Base-by-base conservation (phyloP, 2,329 filamentous ascomycete genomes). In the Penicillium nordicum region DNA sequence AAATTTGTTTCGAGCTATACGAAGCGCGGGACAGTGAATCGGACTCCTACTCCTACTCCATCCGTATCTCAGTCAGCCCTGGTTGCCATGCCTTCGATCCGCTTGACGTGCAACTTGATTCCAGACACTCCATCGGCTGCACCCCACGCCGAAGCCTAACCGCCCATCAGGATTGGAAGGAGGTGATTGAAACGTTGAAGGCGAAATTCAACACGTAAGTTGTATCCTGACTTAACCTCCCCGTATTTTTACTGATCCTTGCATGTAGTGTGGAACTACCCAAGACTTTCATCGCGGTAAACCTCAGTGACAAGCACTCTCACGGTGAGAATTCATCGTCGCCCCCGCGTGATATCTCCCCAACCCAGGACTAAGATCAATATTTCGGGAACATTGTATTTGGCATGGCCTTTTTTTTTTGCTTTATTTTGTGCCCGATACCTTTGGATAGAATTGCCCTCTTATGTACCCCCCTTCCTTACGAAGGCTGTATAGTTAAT, bases 1-100 rank as follows among this genome's bases (percentile, higher is more conserved):
- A 97, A 71, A 97, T 99, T 70, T 96, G 91, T 74, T 99, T 99
- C 65, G 94, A 99, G 78, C 82, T 99, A 29, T 99, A 99, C 76
- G 94, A 99, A 74, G 93, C 91, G 16, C 90, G 94, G 74, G 93
- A 92, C 62, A 86, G 85, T 51, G 85, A 87, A 58, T 85, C 85
- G 36, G 87, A 88, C 50, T 87, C 86, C 2, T 97, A 93, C 75
- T 90, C 92, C 53, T 99, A 99, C 76, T 94, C 88, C 69, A 99
- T 99, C 72, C 88, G 93, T 57, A 97, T 99, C 72, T 94, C 90
- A 29, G 92, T 99, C 69, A 94, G 89, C 63, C 94, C 95, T 2
- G 94, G 94, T 11, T 97, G 93, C 69, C 94, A 99, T 74, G 92
- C 95, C 12, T 96, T 93, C 72, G 94, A 97, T 74, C 94, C 94